Evolutionary conservation across 2,329 filamentous ascomycete genomes (phyloP), one percentile per base, ranked within the genome.

Genomic region (Colletotrichum kahawae): DNA sequence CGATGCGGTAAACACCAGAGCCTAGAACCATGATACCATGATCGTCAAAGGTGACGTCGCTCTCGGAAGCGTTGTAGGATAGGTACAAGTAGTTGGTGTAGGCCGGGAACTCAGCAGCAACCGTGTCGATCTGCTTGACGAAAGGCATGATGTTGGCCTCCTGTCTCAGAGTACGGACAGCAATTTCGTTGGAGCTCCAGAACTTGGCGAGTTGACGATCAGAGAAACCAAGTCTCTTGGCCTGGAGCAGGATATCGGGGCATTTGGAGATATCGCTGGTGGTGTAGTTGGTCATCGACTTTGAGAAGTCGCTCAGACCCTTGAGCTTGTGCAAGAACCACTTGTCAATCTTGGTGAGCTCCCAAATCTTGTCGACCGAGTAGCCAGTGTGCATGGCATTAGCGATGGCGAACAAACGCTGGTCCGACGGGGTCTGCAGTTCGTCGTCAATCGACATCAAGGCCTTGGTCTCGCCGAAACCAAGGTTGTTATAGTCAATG

Each of bases 81-180:
- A 98, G 88, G 85, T 98, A 98, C 13, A 98, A 91, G 82, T 99
- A 99, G 86, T 99, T 98, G 24, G 97, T 98, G 79, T 92, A 93
- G 7, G 95, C 94, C 8, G 96, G 96, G 88, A 98, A 98, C 84
- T 99, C 97, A 18, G 96, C 97, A 65, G 97, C 97, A 63, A 99
- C 97, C 0, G 97, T 99, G 86, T 99, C 97, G 75, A 99, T 98
- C 87, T 98, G 96, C 90, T 98, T 98, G 70, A 98, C 96, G 76
- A 95, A 93, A 0, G 97, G 97, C 77, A 92, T 91, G 80, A 99
- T 95, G 57, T 94, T 94, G 51, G 93, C 91, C 80, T 98, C 96
- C n/a, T 95, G 90, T 82, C 97, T 92, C 82, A 95, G 87, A 68
- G 94, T 92, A 77, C 97, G 93, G 31, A 98, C 93, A 71, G 96